Evolutionary conservation across 352 stramenopile genomes (phyloP).

Genomic region (Globisporangium canariense): DNA sequence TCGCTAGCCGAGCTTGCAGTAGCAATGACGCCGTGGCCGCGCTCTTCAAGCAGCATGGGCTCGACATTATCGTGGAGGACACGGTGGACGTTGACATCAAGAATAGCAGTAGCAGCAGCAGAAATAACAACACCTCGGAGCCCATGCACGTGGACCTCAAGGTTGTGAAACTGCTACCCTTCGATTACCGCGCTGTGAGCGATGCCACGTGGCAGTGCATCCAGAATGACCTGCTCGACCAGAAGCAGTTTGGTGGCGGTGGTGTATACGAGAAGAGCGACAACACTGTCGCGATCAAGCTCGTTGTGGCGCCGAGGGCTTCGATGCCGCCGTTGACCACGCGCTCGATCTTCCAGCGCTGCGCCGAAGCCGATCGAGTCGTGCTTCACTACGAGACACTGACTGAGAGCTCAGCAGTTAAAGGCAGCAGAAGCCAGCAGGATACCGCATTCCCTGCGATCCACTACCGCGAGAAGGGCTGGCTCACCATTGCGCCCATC

Average conservation of each 20-base stretch:
- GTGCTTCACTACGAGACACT: conserved; percentile 5
- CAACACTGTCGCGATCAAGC: background rate
- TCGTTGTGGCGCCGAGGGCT: background rate
- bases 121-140: background rate
- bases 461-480: background rate
- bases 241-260: background rate
- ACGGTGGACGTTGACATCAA: background rate
- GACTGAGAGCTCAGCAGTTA: background rate
- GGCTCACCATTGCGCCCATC: background rate
- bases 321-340: background rate
- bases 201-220: background rate
- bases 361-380: background rate
- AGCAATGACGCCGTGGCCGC: background rate
- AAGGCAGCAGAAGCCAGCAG: background rate
- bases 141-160: conserved; percentile 3
- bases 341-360: background rate
- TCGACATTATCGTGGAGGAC: background rate
- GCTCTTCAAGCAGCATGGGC: background rate
- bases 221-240: background rate
- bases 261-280: background rate
- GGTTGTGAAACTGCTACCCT: conserved; percentile 10
- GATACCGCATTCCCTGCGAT: background rate
- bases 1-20: background rate
- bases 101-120: background rate
- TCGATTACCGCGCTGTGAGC: conserved; percentile 4